These are phyloP conservation scores for Zoysia matrella DNA, from an alignment of 202 grass and related monocot species.

Conservation along the genomic window DNA sequence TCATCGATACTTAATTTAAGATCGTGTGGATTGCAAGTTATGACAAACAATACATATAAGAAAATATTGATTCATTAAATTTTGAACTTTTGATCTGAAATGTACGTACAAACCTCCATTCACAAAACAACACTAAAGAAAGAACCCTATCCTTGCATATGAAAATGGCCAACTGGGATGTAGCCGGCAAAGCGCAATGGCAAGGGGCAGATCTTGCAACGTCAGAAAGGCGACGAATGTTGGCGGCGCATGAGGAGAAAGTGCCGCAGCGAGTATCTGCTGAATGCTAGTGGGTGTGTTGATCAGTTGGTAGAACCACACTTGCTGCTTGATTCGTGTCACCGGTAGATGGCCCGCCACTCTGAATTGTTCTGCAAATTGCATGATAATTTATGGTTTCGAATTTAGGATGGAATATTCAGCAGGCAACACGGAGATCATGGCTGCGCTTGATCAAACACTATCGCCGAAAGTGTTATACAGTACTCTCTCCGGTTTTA, in stretches of 20 bases:
- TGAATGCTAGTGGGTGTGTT: constrained; percentile 2
- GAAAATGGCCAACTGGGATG: constrained; percentile 1
- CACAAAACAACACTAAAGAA: background rate
- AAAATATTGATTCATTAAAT: too few species aligned
- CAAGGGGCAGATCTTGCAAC: constrained; percentile 19
- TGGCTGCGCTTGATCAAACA: background rate
- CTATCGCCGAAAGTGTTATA: background rate
- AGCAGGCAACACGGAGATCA: background rate
- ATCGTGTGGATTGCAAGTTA: too few species aligned
- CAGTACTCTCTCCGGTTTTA: too few species aligned
- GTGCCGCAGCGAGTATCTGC: constrained; percentile 9
- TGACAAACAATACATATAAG: too few species aligned
- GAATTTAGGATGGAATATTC: constrained; percentile 7
- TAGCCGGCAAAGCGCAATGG: background rate
- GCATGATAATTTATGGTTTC: constrained; percentile 7
- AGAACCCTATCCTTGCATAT: background rate
- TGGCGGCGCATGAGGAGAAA: constrained; percentile 24
- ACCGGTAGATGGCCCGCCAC: background rate
- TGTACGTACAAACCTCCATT: too few species aligned
- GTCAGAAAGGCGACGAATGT: constrained; percentile 42
- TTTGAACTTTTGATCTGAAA: too few species aligned
- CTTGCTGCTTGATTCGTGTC: constrained; percentile 18
- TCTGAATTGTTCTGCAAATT: constrained; percentile 19
- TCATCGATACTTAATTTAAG: too few species aligned
- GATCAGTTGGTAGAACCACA: constrained; percentile 25